phyloP scores from a whole-genome alignment of 257 asterid species.

The Solanum chmielewskii region DNA sequence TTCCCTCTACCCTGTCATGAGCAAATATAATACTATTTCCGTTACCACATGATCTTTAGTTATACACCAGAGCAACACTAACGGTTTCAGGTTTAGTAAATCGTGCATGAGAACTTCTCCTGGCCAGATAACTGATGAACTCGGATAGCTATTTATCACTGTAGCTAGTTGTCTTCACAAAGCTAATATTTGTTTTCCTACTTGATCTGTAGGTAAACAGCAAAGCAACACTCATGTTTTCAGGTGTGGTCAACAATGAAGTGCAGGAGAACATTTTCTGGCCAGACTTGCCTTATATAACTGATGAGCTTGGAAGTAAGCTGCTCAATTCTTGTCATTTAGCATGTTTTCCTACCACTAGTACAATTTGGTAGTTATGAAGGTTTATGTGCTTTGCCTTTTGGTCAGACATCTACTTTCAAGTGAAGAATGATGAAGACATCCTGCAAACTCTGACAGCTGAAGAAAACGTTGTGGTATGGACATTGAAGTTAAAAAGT shows the following conservation, averaged over 20 bases:
- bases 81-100: constrained; percentile 65
- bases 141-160: constrained; percentile 27
- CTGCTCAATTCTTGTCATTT: constrained; percentile 7
- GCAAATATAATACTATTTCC: background rate
- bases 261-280: constrained; percentile 89
- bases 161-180: background rate
- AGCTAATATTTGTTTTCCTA: background rate
- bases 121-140: constrained; percentile 91
- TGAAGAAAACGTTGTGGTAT: constrained; percentile 84
- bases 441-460: constrained; percentile 62
- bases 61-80: constrained; percentile 67
- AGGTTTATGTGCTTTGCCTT: constrained; percentile 11
- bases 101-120: constrained; percentile 73
- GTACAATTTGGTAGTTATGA: background rate
- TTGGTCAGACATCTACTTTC: constrained; percentile 82
- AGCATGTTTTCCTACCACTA: background rate
- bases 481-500: background rate
- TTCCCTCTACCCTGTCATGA: background rate
- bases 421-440: constrained; percentile 92
- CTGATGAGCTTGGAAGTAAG: constrained; percentile 97
- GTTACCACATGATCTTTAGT: constrained; percentile 23
- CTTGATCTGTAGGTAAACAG: constrained; percentile 62
- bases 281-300: constrained; percentile 90
- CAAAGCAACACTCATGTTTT: constrained; percentile 84
- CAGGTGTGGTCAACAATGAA: constrained; percentile 62